Evolutionary conservation across 805 yeast species (phyloP).

Genomic region (Vanderwaltozyma polyspora): DNA sequence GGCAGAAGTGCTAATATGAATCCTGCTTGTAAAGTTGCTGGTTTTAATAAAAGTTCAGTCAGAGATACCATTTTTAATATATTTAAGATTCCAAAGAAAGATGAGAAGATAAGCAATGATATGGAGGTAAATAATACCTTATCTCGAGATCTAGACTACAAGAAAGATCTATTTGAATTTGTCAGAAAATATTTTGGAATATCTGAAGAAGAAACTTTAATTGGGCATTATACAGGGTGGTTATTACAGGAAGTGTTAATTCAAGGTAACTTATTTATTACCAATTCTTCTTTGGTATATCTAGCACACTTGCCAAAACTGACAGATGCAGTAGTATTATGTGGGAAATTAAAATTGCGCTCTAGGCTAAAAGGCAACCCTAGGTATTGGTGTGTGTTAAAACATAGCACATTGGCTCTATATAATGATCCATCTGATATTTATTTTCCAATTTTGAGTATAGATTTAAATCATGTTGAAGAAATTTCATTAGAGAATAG

Average conservation of each 20-base stretch:
- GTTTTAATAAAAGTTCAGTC: too few relatives aligned
- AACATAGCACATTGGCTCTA: constrained; percentile 55
- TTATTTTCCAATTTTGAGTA: constrained; percentile 71
- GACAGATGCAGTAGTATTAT: constrained; percentile 31
- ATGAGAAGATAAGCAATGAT: neutral
- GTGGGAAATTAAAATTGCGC: constrained; percentile 42
- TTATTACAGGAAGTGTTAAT: constrained; percentile 67
- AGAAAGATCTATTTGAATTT: too few relatives aligned
- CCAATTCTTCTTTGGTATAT: constrained; percentile 53
- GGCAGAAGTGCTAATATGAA: too few relatives aligned
- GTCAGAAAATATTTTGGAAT: constrained; percentile 29
- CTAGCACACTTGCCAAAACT: constrained; percentile 65
- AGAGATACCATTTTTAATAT: too few relatives aligned
- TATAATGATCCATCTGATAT: constrained; percentile 64
- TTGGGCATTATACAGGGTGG: constrained; percentile 68
- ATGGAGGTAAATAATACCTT: too few relatives aligned
- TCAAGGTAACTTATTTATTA: constrained; percentile 77
- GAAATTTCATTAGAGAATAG: constrained; percentile 39
- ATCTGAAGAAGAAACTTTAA: constrained; percentile 42
- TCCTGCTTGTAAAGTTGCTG: too few relatives aligned
- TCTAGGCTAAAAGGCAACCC: constrained; percentile 16
- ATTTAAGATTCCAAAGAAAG: neutral
- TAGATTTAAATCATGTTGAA: constrained; percentile 57
- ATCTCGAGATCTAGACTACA: too few relatives aligned
- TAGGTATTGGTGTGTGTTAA: constrained; percentile 73